These are phyloP conservation scores for Neurospora sp. DNA, from an alignment of 2,329 filamentous ascomycete genomes.

Conservation along the genomic window DNA sequence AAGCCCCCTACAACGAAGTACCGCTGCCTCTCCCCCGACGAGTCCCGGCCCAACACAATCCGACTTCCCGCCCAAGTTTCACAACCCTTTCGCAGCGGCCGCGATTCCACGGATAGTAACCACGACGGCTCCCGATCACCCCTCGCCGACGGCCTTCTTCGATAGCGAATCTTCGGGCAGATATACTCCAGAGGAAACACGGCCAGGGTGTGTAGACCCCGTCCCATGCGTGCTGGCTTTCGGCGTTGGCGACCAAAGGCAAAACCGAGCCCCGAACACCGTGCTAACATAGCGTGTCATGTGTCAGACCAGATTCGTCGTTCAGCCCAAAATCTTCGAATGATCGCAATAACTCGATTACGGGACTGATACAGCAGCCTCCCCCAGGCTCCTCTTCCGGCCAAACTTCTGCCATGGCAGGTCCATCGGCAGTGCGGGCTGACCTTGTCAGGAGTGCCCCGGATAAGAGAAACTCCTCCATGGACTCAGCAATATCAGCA, in stretches of 20 bases:
- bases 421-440: constrained; percentile 31
- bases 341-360: constrained; percentile 39
- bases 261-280: constrained; percentile 1
- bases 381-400: constrained; percentile 28
- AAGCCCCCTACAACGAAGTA: constrained; percentile 39
- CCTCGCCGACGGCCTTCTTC: constrained; percentile 23
- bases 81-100: constrained; percentile 18
- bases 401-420: constrained; percentile 36
- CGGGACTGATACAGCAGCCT: constrained; percentile 33
- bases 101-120: constrained; percentile 25
- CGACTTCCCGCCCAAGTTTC: constrained; percentile 23
- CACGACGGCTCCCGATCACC: constrained; percentile 20
- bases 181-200: constrained; percentile 23
- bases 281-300: constrained; percentile 8
- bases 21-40: constrained; percentile 32
- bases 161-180: constrained; percentile 28
- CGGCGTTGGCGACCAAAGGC: constrained; percentile 6
- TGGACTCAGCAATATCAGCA: constrained; percentile 84
- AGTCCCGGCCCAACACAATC: constrained; percentile 31
- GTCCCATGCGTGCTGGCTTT: constrained; percentile 1
- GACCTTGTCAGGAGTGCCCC: constrained; percentile 35
- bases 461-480: constrained; percentile 62
- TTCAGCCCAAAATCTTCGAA: constrained; percentile 28
- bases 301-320: constrained; percentile 6
- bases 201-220: constrained; percentile 22